Base-by-base conservation (phyloP, 805 yeast genomes). In the Candida golubevii region DNA sequence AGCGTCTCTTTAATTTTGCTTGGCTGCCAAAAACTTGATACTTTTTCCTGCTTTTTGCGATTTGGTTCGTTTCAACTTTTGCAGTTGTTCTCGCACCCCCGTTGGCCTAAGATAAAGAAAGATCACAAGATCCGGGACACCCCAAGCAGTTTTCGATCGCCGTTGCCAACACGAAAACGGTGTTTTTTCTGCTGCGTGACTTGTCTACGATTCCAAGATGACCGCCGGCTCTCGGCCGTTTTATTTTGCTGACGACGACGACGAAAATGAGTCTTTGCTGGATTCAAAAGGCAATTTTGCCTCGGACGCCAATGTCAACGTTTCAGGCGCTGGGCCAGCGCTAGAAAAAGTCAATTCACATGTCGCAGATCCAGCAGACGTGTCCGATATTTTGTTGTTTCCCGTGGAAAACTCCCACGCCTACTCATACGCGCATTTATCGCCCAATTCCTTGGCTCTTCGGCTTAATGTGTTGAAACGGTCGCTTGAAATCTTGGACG, bases 361-460 rank as follows among this genome's bases (percentile, higher is more conserved):
- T 14, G 46, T 46, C 8, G 29, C 45, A 9, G 54, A 48, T 7
- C 27, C 45, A 18, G 23, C 50, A 28, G 46, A 39, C 35, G 41
- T 51, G 36, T 43, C 52, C 14, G 75, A 82, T 43, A 70, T 85
- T 14, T 59, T 82, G 33, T 75, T 72, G 49, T 83, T 87, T 57
- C 88, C 91, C 6, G 79, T 81, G 26, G 89, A 85, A 53, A 85
- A 93, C 10, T 79, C 93, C 1, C 90, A 85, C 59, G 85, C 95
- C 1, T 88, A 85, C 58, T 86, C 95, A 0, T 88, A 88, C 60
- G 88, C 93, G 3, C 86, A 85, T 42, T 66, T 87, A 44, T 82
- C 91, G 1, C 93, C 90, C 8, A 85, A 85, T 58, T 83, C 95
- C 1, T 63, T 88, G 44, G 87, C 93, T 0, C 76, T 86, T 38